Evolutionary conservation across 75 land plant species (phyloP), one percentile per base, ranked within the genome.

Genomic region (Azolla pinnata): DNA sequence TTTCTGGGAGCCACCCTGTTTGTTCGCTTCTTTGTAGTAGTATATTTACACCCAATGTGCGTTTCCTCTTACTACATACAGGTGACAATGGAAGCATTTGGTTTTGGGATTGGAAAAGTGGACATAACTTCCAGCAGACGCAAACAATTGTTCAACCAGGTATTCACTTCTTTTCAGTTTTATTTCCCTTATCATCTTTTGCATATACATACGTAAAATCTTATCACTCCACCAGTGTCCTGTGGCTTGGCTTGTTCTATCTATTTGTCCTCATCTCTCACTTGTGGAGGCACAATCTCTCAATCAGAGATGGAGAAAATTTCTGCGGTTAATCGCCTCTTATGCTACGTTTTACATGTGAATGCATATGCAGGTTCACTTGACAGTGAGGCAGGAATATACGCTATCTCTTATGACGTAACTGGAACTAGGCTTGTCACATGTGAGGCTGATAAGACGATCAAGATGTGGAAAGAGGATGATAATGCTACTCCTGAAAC

Each of bases 31-130:
- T n/a, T n/a, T n/a, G n/a, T n/a, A n/a, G n/a, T n/a, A n/a, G n/a
- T n/a, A n/a, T n/a, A n/a, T n/a, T n/a, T n/a, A n/a, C n/a, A n/a
- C n/a, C n/a, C n/a, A n/a, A n/a, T n/a, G n/a, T n/a, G n/a, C n/a
- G n/a, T n/a, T n/a, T n/a, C n/a, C n/a, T n/a, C n/a, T n/a, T n/a
- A n/a, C n/a, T n/a, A n/a, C n/a, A n/a, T 46, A 25, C 64, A 95
- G 99, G 99, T 58, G 99, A 95, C 69, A 90, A 95, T 78, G 99
- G 99, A 30, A 86, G 97, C 63, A 55, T 95, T 55, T 95, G 99
- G 99, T 95, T 90, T 69, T 95, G 97, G 96, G 99, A 95, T 64
- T 95, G 96, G 88, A 90, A 77, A 54, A 95, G 99, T 52, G 99
- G 99, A 17, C 84, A 90, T 62, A 90, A 90, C 65, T 95, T 86